Conservation (phyloP, 2,329 filamentous ascomycete genomes). For the Neocucurbitaria cava region DNA sequence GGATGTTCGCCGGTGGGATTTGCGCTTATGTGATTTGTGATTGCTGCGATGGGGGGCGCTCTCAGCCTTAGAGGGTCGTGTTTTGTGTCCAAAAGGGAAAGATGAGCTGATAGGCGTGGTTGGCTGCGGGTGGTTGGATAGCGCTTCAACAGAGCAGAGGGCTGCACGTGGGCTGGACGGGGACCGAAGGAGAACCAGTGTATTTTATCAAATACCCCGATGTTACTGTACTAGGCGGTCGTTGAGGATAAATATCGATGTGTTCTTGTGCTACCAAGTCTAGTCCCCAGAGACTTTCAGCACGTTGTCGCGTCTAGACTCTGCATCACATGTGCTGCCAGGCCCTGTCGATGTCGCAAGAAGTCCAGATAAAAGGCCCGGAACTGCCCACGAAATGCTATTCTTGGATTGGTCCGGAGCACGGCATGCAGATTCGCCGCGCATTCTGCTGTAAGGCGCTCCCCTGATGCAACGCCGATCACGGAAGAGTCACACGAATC, state of each 20-base stretch:
- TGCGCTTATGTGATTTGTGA: slow-evolving; percentile 9
- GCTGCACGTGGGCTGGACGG: no score
- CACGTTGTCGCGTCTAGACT: background rate
- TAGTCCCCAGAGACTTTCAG: no score
- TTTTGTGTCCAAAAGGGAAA: slow-evolving; percentile 9
- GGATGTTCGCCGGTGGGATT: background rate
- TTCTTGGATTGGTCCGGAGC: background rate
- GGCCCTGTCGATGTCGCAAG: no score
- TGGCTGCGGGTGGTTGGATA: slow-evolving; percentile 11
- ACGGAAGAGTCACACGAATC: slow-evolving; percentile 24
- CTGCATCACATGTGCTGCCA: background rate
- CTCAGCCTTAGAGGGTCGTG: slow-evolving; percentile 5
- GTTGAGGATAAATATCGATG: background rate
- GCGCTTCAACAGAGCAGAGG: slow-evolving; percentile 10
- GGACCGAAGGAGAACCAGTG: no score
- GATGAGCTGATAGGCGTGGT: slow-evolving; percentile 15
- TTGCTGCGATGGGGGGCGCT: slow-evolving; percentile 6
- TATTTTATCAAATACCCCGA: background rate
- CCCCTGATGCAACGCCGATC: slow-evolving; percentile 16
- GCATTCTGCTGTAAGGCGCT: slow-evolving; percentile 9
- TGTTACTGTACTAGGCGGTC: background rate
- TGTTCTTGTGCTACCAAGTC: background rate
- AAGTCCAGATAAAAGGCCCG: background rate
- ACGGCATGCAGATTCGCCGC: slow-evolving; percentile 16
- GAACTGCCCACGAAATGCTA: background rate